Evolutionary conservation across 768 basidiomycete species (phyloP).

Genomic region (Zangia roseola): DNA sequence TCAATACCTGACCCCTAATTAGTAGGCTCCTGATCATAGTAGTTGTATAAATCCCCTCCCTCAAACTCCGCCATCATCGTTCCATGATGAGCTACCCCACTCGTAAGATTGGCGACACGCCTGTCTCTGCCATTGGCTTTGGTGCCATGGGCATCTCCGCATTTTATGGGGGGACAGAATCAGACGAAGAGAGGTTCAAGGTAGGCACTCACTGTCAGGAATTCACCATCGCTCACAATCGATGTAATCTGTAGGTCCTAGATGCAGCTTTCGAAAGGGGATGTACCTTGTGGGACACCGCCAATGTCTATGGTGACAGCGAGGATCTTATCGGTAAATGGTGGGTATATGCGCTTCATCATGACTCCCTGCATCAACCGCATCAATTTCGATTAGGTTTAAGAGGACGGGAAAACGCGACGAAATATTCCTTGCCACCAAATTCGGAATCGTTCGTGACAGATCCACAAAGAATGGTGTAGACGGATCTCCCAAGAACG

Average conservation of each 20-base stretch:
- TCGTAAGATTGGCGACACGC: slow-evolving; percentile 47
- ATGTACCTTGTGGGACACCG: slow-evolving; percentile 48
- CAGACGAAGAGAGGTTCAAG: slow-evolving; percentile 62
- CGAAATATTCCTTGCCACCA: slow-evolving; percentile 62
- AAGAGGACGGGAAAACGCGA: slow-evolving; percentile 42
- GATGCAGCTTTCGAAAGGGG: slow-evolving; percentile 42
- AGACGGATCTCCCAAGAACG: slow-evolving; percentile 42
- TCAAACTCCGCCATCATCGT: no score
- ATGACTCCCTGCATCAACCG: no score
- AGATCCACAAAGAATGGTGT: slow-evolving; percentile 19
- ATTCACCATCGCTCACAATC: not conserved
- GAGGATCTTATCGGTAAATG: slow-evolving; percentile 49
- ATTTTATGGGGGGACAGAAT: slow-evolving; percentile 42
- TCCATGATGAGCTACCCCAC: slow-evolving; percentile 29
- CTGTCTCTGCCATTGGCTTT: slow-evolving; percentile 49
- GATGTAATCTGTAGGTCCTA: slow-evolving; percentile 32
- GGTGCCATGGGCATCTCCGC: slow-evolving; percentile 59
- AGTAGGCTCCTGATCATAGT: no score
- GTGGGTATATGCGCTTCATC: slow-evolving; percentile 14
- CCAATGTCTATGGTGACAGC: slow-evolving; percentile 41
- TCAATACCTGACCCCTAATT: no score
- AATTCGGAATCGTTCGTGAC: slow-evolving; percentile 43
- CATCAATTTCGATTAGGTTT: slow-evolving; percentile 46
- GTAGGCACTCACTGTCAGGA: slow-evolving; percentile 24
- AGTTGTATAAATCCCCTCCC: no score